Percentiles rank a stretch among this genome's conserved stretches.
These are phyloP conservation scores for Steccherinum ochraceum DNA, from an alignment of 768 basidiomycete genomes.

Conservation along the genomic window DNA sequence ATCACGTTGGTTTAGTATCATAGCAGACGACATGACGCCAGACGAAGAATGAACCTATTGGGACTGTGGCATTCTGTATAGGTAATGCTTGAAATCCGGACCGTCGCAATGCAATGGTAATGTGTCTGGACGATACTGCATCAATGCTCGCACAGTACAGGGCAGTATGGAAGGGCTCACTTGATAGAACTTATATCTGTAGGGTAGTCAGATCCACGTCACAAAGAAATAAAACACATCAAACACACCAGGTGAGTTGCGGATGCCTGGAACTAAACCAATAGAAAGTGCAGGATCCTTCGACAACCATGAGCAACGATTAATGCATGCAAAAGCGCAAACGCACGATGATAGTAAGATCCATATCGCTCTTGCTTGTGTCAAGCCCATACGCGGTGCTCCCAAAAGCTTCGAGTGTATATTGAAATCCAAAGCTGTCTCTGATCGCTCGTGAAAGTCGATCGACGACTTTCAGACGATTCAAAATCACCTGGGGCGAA, in stretches of 20 bases:
- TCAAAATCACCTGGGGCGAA: not conserved
- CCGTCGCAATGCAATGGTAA: conserved; percentile 23
- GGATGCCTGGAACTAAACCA: conserved; percentile 23
- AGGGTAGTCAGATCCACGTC: too few relatives aligned
- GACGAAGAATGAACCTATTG: conserved; percentile 24
- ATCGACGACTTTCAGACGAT: conserved; percentile 1
- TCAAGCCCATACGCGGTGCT: conserved; percentile 45
- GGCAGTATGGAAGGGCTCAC: too few relatives aligned
- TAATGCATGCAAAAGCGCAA: not conserved
- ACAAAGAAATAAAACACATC: not conserved
- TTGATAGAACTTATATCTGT: too few relatives aligned
- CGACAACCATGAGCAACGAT: not conserved
- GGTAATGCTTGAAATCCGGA: conserved; percentile 27
- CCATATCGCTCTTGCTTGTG: conserved; percentile 38
- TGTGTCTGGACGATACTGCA: conserved; percentile 17
- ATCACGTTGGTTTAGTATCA: not conserved
- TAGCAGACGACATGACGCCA: conserved; percentile 1
- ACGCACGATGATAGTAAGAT: conserved; percentile 46
- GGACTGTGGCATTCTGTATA: conserved; percentile 26
- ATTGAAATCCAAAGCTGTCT: conserved; percentile 26
- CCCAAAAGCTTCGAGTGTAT: conserved; percentile 38
- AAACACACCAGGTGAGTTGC: conserved; percentile 26
- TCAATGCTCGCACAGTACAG: not conserved
- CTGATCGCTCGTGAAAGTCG: conserved; percentile 15
- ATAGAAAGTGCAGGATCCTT: conserved; percentile 27